These are phyloP conservation scores for Lipomyces oligophaga DNA, from an alignment of 805 yeast species.

Conservation along the genomic window DNA sequence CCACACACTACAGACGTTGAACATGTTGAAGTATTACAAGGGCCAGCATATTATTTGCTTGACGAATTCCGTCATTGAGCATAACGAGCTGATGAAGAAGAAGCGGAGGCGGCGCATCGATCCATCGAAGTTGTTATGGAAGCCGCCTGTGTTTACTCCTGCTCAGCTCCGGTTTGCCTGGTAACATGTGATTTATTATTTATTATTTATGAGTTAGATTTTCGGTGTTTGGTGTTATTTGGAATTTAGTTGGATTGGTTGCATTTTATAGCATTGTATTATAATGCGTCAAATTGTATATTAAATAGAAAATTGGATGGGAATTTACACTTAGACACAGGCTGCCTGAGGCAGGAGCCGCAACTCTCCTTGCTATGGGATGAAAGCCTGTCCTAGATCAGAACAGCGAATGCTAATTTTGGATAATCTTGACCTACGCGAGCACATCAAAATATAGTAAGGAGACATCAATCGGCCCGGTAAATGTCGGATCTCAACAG, in stretches of 20 bases:
- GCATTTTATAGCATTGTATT: neutral
- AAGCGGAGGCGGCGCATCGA: constrained; percentile 68
- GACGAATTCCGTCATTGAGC: constrained; percentile 74
- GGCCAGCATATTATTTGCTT: constrained; percentile 90
- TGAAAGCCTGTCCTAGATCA: too few species aligned
- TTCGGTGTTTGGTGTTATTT: neutral
- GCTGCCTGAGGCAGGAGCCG: too few species aligned
- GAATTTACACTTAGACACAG: too few species aligned
- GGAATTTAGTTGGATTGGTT: neutral
- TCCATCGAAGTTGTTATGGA: constrained; percentile 74
- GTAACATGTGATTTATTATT: too few species aligned
- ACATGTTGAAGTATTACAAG: constrained; percentile 84
- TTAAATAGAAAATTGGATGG: too few species aligned
- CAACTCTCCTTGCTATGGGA: too few species aligned
- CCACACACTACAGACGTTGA: constrained; percentile 87
- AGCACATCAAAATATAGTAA: too few species aligned
- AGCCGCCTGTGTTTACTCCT: constrained; percentile 90
- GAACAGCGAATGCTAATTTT: too few species aligned
- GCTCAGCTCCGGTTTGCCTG: constrained; percentile 95
- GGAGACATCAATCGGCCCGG: too few species aligned
- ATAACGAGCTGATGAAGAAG: constrained; percentile 65
- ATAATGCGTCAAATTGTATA: neutral
- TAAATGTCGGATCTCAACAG: too few species aligned
- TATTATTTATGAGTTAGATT: neutral
- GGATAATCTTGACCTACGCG: too few species aligned